phyloP scores from a whole-genome alignment of 2,329 filamentous ascomycete species.

The Sphaerulina vaccinii region DNA sequence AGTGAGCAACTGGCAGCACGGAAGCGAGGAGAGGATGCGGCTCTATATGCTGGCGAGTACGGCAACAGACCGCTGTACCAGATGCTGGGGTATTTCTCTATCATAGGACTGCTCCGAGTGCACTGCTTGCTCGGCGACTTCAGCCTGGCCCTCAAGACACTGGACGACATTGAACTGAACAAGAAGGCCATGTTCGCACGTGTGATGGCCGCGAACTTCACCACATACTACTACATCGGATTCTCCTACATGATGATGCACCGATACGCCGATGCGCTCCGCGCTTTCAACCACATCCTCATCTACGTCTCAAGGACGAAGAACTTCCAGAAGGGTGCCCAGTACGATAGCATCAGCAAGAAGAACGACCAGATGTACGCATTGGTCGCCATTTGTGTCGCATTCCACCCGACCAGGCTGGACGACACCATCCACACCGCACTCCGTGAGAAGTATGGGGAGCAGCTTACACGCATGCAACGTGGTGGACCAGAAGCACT shows the following conservation, averaged over 20 bases:
- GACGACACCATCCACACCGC: slow-evolving; percentile 99
- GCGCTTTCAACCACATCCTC: slow-evolving; percentile 99
- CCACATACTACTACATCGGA: slow-evolving; percentile 99
- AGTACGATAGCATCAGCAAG: slow-evolving; percentile 98
- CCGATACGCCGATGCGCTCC: slow-evolving; percentile 97
- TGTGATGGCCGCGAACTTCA: slow-evolving; percentile 99
- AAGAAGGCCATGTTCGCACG: slow-evolving; percentile 99
- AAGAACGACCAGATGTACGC: slow-evolving; percentile 99
- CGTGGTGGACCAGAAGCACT: slow-evolving; percentile 92
- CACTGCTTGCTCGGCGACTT: slow-evolving; percentile 97
- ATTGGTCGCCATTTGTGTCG: slow-evolving; percentile 96
- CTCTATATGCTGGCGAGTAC: slow-evolving; percentile 88
- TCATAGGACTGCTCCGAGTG: slow-evolving; percentile 92
- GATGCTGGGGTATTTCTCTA: slow-evolving; percentile 99
- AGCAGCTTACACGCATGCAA: slow-evolving; percentile 95
- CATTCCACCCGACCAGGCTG: slow-evolving; percentile 93
- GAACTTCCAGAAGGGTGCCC: slow-evolving; percentile 99
- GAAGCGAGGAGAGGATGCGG: slow-evolving; percentile 88
- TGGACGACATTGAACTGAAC: slow-evolving; percentile 99
- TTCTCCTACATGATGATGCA: slow-evolving; percentile 99
- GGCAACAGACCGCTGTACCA: slow-evolving; percentile 91
- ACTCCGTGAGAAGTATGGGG: slow-evolving; percentile 97
- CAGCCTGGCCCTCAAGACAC: slow-evolving; percentile 94
- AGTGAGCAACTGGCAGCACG: slow-evolving; percentile 93
- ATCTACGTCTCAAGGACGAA: slow-evolving; percentile 98